Evolutionary conservation across 2,329 filamentous ascomycete genomes (phyloP).

Genomic region (Scopulariopsis brevicaulis): DNA sequence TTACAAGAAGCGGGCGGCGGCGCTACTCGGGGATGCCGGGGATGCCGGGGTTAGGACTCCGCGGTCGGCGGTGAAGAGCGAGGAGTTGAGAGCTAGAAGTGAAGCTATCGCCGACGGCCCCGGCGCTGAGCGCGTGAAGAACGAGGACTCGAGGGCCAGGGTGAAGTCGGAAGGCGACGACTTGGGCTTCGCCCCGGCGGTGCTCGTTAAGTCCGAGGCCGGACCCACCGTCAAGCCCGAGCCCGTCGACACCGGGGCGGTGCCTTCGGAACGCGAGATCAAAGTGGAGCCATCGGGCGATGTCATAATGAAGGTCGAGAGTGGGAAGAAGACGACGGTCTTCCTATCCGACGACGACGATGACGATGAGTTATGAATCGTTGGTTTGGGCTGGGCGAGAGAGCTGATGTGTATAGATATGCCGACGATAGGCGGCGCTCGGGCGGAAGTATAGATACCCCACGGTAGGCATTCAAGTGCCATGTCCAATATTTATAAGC

Average conservation of each 20-base stretch:
- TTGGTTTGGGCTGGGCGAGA: neutral
- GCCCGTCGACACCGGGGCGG: neutral
- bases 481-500: neutral
- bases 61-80: constrained; percentile 4
- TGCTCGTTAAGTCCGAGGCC: constrained; percentile 6
- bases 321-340: constrained; percentile 14
- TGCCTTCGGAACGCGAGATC: neutral
- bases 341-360: constrained; percentile 26
- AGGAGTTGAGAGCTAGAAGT: constrained; percentile 3
- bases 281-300: constrained; percentile 6
- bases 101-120: neutral
- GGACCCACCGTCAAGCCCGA: neutral
- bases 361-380: constrained; percentile 22
- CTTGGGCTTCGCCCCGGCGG: neutral
- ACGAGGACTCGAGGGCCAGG: constrained; percentile 4
- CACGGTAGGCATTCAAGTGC: neutral
- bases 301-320: constrained; percentile 5
- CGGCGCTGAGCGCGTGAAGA: neutral
- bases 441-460: neutral
- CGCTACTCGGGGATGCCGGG: constrained; percentile 18
- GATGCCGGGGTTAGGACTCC: neutral
- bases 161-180: neutral
- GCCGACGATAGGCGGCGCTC: neutral
- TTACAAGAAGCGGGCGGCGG: constrained; percentile 56
- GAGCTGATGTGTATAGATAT: neutral